A percentile compares a stretch with the other conserved stretches of the same genome.
phyloP scores from a whole-genome alignment of 2,329 filamentous ascomycete species.

The Colletotrichum eleusines region DNA sequence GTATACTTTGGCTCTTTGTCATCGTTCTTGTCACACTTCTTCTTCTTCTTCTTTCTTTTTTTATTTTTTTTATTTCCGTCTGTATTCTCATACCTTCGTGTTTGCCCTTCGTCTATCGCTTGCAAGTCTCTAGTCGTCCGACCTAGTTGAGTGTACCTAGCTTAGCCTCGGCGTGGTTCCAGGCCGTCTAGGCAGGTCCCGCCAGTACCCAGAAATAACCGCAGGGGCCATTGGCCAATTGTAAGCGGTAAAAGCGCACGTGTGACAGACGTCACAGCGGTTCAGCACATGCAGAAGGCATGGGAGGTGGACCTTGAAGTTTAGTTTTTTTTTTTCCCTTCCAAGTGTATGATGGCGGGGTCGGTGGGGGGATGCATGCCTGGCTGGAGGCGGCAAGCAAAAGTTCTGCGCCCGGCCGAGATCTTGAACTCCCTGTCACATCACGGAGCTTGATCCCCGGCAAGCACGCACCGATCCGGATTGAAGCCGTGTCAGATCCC shows the following conservation, averaged over 20 bases:
- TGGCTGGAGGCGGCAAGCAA: slow-evolving; percentile 24
- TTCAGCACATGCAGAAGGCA: neutral
- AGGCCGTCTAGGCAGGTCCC: slow-evolving; percentile 23
- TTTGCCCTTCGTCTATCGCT: neutral
- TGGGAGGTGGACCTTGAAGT: neutral
- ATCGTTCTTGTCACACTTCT: too few species aligned
- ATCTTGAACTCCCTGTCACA: slow-evolving; percentile 22
- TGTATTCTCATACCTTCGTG: neutral
- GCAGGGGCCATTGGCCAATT: slow-evolving; percentile 40
- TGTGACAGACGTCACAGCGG: slow-evolving; percentile 37
- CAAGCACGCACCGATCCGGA: slow-evolving; percentile 23
- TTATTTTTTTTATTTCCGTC: neutral
- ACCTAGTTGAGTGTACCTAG: slow-evolving; percentile 26
- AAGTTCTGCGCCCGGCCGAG: slow-evolving; percentile 25
- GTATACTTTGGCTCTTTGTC: too few species aligned
- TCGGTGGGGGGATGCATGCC: slow-evolving; percentile 27
- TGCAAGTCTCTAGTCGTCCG: neutral
- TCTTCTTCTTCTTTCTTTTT: neutral
- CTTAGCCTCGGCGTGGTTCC: slow-evolving; percentile 25
- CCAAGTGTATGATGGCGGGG: slow-evolving; percentile 28
- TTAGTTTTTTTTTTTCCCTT: slow-evolving; percentile 1
- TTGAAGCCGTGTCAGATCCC: slow-evolving; percentile 9
- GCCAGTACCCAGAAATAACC: slow-evolving; percentile 26
- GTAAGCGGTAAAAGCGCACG: slow-evolving; percentile 28
- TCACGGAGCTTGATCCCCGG: slow-evolving; percentile 19